Evolutionary conservation across 495 filamentous ascomycete genomes (phyloP).

Genomic region (Penicillium canariense): DNA sequence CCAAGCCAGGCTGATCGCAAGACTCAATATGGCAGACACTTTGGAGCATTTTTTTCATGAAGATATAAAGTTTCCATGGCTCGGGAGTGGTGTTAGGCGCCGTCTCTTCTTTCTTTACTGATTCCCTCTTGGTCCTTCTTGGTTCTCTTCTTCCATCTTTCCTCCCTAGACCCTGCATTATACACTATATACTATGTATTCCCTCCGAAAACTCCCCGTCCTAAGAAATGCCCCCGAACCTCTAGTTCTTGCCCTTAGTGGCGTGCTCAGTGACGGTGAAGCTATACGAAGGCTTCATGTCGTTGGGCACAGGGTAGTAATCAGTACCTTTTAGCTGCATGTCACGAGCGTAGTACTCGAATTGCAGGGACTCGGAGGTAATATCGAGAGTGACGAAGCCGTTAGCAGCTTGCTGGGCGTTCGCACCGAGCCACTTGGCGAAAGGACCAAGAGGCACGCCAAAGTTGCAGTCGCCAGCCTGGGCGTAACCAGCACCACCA

Average conservation of each 20-base stretch:
- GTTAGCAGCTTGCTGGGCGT: conserved; percentile 18
- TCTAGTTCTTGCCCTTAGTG: conserved; percentile 1
- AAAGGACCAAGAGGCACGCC: conserved; percentile 19
- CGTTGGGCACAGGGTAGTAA: conserved; percentile 19
- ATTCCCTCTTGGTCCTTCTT: not conserved
- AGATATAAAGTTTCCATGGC: not conserved
- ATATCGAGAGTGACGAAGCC: conserved; percentile 27
- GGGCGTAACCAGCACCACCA: conserved; percentile 17
- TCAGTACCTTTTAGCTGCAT: conserved; percentile 14
- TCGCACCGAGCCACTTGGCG: conserved; percentile 22
- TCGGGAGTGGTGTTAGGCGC: conserved; percentile 6
- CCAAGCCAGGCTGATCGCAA: not conserved
- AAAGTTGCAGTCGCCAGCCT: conserved; percentile 27
- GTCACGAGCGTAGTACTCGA: conserved; percentile 25
- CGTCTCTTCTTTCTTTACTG: not conserved
- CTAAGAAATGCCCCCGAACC: not conserved
- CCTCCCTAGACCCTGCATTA: not conserved
- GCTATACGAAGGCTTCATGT: conserved; percentile 20
- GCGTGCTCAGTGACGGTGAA: conserved; percentile 18
- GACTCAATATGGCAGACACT: not conserved
- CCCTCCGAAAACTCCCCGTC: not conserved
- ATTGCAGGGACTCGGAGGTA: conserved; percentile 16
- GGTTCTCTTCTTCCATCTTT: not conserved
- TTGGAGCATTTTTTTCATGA: not conserved
- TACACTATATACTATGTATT: not conserved